Evolutionary conservation across 2,329 filamentous ascomycete genomes (phyloP).

Genomic region (Acephala macrosclerotiorum): DNA sequence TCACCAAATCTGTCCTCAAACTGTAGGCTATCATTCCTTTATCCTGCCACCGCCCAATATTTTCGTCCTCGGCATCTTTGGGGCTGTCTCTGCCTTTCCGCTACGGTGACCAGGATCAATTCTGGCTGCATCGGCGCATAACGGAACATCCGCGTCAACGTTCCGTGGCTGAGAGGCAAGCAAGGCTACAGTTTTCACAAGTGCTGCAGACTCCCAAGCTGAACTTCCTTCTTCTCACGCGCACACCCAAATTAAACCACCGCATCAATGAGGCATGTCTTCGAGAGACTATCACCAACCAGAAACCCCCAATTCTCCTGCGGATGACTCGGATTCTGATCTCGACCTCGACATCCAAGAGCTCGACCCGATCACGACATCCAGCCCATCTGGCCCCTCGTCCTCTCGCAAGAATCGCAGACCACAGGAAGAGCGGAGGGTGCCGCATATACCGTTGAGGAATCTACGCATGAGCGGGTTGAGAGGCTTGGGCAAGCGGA

Average conservation of each 20-base stretch:
- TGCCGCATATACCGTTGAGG: conserved; percentile 69
- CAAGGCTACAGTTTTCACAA: conserved; percentile 33
- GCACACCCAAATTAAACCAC: conserved; percentile 22
- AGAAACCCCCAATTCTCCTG: conserved; percentile 63
- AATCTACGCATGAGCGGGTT: conserved; percentile 72
- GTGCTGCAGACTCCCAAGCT: neutral
- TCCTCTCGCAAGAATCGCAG: conserved; percentile 41
- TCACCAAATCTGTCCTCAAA: no score
- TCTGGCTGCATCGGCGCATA: neutral
- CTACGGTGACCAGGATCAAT: conserved; percentile 15
- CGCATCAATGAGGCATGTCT: conserved; percentile 48
- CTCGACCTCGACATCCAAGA: conserved; percentile 81
- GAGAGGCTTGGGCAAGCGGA: conserved; percentile 60
- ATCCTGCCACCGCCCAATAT: neutral
- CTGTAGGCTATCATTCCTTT: neutral
- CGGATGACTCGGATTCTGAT: conserved; percentile 77
- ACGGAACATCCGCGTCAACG: conserved; percentile 22
- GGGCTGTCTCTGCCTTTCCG: neutral
- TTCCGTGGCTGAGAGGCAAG: conserved; percentile 30
- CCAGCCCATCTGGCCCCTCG: conserved; percentile 35
- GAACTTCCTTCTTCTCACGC: conserved; percentile 8
- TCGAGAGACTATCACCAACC: conserved; percentile 44
- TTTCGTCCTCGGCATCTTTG: conserved; percentile 10
- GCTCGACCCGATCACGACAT: conserved; percentile 66
- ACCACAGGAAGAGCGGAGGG: conserved; percentile 39